Evolutionary conservation across 371 early-diverging fungal species (phyloP).

Genomic region (Syncephalastrum contaminatum): DNA sequence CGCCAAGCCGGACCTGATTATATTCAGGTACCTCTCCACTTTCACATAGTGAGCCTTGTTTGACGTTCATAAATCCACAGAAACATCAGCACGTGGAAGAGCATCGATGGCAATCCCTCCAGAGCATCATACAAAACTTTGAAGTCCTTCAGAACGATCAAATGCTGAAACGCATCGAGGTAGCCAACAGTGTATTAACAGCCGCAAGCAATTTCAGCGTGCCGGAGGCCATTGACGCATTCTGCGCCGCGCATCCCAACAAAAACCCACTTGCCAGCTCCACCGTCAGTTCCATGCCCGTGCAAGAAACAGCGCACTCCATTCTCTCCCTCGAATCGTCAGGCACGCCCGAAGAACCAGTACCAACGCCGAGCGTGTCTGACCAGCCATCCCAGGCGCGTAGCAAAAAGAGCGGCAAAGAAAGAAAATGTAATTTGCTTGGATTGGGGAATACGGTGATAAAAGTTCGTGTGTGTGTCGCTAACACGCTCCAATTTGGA

Average conservation of each 20-base stretch:
- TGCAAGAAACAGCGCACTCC: slow-evolving; percentile 6
- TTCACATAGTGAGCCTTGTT: neutral
- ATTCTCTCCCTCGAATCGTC: slow-evolving; percentile 13
- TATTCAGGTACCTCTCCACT: slow-evolving; percentile 31
- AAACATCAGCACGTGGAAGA: slow-evolving; percentile 53
- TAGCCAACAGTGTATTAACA: slow-evolving; percentile 17
- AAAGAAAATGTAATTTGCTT: slow-evolving; percentile 17
- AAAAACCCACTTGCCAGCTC: neutral
- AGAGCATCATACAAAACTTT: slow-evolving; percentile 36
- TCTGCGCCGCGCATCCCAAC: slow-evolving; percentile 12
- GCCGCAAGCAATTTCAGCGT: slow-evolving; percentile 22
- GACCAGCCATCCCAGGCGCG: slow-evolving; percentile 9
- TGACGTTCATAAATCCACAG: slow-evolving; percentile 14
- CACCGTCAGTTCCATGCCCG: neutral
- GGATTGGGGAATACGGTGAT: slow-evolving; percentile 11
- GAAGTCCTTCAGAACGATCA: slow-evolving; percentile 51
- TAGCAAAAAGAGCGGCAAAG: slow-evolving; percentile 15
- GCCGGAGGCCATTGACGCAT: slow-evolving; percentile 23
- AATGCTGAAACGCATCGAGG: slow-evolving; percentile 41
- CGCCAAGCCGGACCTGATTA: slow-evolving; percentile 37
- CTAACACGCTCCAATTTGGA: neutral
- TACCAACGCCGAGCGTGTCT: slow-evolving; percentile 18
- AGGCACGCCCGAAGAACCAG: slow-evolving; percentile 7
- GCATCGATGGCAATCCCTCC: slow-evolving; percentile 36
- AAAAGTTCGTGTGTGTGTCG: neutral